Evolutionary conservation across 2,329 filamentous ascomycete genomes (phyloP).

Genomic region (Orbilia brochopaga): DNA sequence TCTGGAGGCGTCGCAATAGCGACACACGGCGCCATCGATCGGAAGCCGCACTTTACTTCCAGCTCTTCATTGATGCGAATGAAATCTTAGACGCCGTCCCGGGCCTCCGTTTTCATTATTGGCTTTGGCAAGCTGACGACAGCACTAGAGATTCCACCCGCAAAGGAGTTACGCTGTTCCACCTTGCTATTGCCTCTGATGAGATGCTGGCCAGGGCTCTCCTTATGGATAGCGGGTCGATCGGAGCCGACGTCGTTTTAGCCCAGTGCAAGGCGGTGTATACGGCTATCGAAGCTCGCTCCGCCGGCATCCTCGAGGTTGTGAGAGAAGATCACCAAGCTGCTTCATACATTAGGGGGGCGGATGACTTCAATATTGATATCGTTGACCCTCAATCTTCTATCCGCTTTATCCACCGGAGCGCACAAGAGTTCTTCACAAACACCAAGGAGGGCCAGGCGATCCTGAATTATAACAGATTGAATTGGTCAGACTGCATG

Average conservation of each 20-base stretch:
- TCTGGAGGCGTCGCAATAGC: neutral
- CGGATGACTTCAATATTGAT: neutral
- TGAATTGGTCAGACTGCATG: neutral
- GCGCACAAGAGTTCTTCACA: conserved; percentile 5
- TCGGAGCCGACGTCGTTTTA: neutral
- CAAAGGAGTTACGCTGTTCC: neutral
- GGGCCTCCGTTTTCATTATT: conserved; percentile 2
- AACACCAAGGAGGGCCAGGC: neutral
- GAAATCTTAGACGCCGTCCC: neutral
- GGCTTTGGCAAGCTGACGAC: neutral
- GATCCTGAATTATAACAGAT: neutral
- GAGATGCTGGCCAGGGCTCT: conserved; percentile 4
- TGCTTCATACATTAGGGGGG: neutral
- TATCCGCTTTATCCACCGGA: conserved; percentile 1
- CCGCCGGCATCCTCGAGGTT: neutral
- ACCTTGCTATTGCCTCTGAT: neutral
- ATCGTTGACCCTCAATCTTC: neutral
- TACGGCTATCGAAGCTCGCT: neutral
- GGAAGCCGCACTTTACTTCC: conserved; percentile 1
- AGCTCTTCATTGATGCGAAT: conserved; percentile 6
- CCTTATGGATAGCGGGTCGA: neutral
- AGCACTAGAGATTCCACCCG: neutral
- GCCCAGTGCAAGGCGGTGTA: neutral
- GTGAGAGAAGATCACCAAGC: neutral
- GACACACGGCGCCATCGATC: neutral